Evolutionary conservation across 1,284 basidiomycete species (phyloP).

Genomic region (Melampsora medusae): DNA sequence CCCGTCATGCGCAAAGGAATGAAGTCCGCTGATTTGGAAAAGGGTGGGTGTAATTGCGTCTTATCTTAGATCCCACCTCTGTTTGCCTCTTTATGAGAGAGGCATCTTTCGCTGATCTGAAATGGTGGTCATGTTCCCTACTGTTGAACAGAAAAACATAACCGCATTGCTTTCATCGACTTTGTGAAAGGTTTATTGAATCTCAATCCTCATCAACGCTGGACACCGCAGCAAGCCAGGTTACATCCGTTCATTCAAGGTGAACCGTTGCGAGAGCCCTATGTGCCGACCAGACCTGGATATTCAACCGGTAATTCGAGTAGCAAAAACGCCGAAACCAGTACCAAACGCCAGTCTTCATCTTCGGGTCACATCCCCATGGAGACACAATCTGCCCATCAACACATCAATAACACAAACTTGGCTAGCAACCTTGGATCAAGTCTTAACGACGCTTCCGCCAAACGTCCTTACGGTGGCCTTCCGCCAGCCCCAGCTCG

Average conservation of each 20-base stretch:
- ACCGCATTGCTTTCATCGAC: constrained; percentile 90
- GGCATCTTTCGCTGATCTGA: neutral
- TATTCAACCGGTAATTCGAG: constrained; percentile 7
- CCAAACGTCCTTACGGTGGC: constrained; percentile 91
- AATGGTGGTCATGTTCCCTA: neutral
- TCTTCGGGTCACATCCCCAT: constrained; percentile 20
- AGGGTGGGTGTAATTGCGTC: constrained; percentile 64
- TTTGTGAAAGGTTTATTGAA: constrained; percentile 93
- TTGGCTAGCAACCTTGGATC: constrained; percentile 50
- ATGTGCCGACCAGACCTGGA: constrained; percentile 39
- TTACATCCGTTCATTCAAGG: constrained; percentile 97
- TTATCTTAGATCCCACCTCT: neutral
- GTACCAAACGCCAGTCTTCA: constrained; percentile 54
- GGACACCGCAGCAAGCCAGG: constrained; percentile 94
- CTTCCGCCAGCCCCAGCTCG: constrained; percentile 68
- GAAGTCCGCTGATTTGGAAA: constrained; percentile 82
- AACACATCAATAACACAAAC: constrained; percentile 49
- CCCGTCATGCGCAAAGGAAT: constrained; percentile 77
- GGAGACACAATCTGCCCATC: constrained; percentile 38
- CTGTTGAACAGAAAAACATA: constrained; percentile 75
- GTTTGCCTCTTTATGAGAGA: constrained; percentile 21
- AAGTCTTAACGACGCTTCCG: constrained; percentile 57
- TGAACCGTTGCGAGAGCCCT: constrained; percentile 76
- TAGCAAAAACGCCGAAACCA: neutral
- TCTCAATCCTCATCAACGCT: constrained; percentile 88